These are phyloP conservation scores for Leccinellum albellum DNA, from an alignment of 768 basidiomycete genomes.

Conservation along the genomic window DNA sequence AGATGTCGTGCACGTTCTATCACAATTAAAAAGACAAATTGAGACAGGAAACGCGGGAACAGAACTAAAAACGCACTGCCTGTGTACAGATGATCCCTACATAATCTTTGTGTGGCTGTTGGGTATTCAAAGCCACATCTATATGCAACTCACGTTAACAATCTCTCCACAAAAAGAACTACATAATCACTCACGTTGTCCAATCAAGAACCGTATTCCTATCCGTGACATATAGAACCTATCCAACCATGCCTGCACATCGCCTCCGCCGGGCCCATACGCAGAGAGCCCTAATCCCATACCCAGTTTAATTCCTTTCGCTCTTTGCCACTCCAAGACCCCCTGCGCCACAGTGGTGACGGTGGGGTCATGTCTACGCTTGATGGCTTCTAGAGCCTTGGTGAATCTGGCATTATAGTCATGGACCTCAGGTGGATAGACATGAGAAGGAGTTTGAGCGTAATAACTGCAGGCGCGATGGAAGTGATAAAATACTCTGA, in stretches of 20 bases:
- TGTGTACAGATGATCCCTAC: slow-evolving; percentile 97
- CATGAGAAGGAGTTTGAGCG: slow-evolving; percentile 62
- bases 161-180: not conserved
- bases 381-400: slow-evolving; percentile 80
- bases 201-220: slow-evolving; percentile 94
- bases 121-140: slow-evolving; percentile 94
- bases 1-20: slow-evolving; percentile 92
- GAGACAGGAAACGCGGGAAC: not conserved
- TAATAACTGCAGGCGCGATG: slow-evolving; percentile 61
- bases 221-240: slow-evolving; percentile 96
- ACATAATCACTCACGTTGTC: slow-evolving; percentile 66
- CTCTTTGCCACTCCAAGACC: slow-evolving; percentile 92
- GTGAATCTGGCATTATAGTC: slow-evolving; percentile 95
- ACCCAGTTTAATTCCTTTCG: slow-evolving; percentile 27
- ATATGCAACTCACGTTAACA: not conserved
- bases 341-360: slow-evolving; percentile 97
- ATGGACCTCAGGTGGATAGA: slow-evolving; percentile 89
- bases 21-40: not conserved
- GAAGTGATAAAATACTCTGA: slow-evolving; percentile 2
- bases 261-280: slow-evolving; percentile 67
- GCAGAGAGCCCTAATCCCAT: slow-evolving; percentile 25
- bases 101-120: slow-evolving; percentile 84
- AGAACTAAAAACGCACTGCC: slow-evolving; percentile 50
- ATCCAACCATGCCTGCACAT: slow-evolving; percentile 95
- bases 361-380: slow-evolving; percentile 93